Conservation (phyloP, 2,329 filamentous ascomycete genomes). For the Polychaeton citri region DNA sequence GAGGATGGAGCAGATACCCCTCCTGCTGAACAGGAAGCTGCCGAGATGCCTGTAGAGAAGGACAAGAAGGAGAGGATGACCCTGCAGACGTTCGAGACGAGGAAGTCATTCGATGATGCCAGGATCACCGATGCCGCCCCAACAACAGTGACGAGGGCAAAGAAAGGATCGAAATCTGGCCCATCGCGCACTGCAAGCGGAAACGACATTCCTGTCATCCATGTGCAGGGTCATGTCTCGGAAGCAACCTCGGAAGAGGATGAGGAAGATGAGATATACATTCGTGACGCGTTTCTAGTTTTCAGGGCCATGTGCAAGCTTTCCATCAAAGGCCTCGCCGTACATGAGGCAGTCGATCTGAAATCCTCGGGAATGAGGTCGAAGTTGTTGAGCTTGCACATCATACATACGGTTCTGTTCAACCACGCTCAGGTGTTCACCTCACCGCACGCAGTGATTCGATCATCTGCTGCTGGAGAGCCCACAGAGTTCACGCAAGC, state of each 20-base stretch:
- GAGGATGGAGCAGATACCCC: slow-evolving; percentile 17
- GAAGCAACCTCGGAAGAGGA: slow-evolving; percentile 56
- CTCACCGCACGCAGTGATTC: slow-evolving; percentile 83
- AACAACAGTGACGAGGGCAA: slow-evolving; percentile 51
- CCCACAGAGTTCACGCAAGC: slow-evolving; percentile 86
- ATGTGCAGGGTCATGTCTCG: slow-evolving; percentile 17
- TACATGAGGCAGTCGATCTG: slow-evolving; percentile 84
- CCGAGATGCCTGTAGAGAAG: slow-evolving; percentile 23
- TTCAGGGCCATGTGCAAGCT: slow-evolving; percentile 97
- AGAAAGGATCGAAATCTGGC: slow-evolving; percentile 17
- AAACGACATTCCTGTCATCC: slow-evolving; percentile 25
- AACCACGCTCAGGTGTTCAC: slow-evolving; percentile 87
- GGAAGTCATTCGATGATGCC: slow-evolving; percentile 52
- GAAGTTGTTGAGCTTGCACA: slow-evolving; percentile 86
- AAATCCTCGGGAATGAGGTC: slow-evolving; percentile 95
- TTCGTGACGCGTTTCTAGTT: slow-evolving; percentile 91
- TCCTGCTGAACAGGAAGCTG: slow-evolving; percentile 22
- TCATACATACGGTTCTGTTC: slow-evolving; percentile 89
- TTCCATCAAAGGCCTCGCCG: slow-evolving; percentile 78
- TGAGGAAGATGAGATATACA: slow-evolving; percentile 87
- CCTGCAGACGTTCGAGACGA: slow-evolving; percentile 54
- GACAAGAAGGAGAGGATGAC: slow-evolving; percentile 46
- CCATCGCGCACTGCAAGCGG: slow-evolving; percentile 31
- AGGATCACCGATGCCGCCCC: slow-evolving; percentile 54
- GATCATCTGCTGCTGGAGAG: slow-evolving; percentile 76